These are phyloP conservation scores for Pseudogymnoascus sp. DNA, from an alignment of 2,329 filamentous ascomycete genomes.

Conservation along the genomic window DNA sequence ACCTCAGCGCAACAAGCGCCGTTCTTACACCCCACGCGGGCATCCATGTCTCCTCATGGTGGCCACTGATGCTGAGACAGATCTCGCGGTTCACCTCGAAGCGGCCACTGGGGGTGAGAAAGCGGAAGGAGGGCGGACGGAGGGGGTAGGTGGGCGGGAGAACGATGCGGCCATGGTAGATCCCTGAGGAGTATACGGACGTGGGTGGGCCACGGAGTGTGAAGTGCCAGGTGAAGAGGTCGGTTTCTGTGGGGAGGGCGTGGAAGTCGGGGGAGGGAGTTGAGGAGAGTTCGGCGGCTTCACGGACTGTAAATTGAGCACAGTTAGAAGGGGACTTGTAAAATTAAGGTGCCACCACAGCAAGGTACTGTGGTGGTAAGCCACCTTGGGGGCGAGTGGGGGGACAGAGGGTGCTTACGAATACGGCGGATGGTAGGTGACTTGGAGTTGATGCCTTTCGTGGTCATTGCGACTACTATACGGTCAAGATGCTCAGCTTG, in stretches of 20 bases:
- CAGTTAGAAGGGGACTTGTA: constrained; percentile 13
- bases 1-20: constrained; percentile 68
- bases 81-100: constrained; percentile 98
- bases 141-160: constrained; percentile 85
- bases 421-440: constrained; percentile 81
- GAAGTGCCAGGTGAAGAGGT: constrained; percentile 97
- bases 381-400: constrained; percentile 7
- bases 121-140: constrained; percentile 89
- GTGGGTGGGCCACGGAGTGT: constrained; percentile 88
- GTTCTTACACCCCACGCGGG: constrained; percentile 95
- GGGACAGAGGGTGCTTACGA: constrained; percentile 40
- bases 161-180: constrained; percentile 93
- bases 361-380: background rate
- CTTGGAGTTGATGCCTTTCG: constrained; percentile 52
- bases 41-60: constrained; percentile 98
- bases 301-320: constrained; percentile 53
- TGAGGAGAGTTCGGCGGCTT: constrained; percentile 76
- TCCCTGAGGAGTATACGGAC: constrained; percentile 61
- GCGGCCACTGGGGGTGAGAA: constrained; percentile 80
- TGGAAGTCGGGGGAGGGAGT: constrained; percentile 78
- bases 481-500: constrained; percentile 3
- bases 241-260: constrained; percentile 69
- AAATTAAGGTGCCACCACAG: constrained; percentile 24
- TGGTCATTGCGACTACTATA: background rate
- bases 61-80: constrained; percentile 84